phyloP scores from a whole-genome alignment of 2,329 filamentous ascomycete genomes.

The Herpotrichia juniperi region DNA sequence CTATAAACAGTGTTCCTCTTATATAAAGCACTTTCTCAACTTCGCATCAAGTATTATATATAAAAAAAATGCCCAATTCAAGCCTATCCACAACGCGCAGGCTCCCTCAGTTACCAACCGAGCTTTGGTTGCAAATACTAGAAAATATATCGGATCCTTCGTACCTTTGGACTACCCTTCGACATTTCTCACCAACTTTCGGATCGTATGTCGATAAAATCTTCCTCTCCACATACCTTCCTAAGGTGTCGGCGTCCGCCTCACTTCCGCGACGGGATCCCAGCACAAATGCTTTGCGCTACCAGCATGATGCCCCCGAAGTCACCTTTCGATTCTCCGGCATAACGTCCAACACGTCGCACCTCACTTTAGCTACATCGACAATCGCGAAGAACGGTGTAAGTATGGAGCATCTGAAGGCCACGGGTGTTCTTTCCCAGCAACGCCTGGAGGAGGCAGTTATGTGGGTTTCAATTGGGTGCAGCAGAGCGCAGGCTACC shows the following conservation, averaged over 20 bases:
- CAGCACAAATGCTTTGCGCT: conserved; percentile 16
- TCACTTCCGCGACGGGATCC: conserved; percentile 28
- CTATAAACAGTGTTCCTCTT: too few species aligned
- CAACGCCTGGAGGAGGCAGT: conserved; percentile 23
- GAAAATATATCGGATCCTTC: conserved; percentile 12
- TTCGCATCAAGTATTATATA: too few species aligned
- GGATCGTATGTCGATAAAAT: conserved; percentile 23
- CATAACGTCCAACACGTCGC: conserved; percentile 3
- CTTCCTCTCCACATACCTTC: conserved; percentile 22
- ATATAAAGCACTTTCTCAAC: too few species aligned
- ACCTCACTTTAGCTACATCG: conserved; percentile 17
- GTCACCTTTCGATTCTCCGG: conserved; percentile 15
- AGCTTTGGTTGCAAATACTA: conserved; percentile 26
- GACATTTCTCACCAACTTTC: conserved; percentile 19
- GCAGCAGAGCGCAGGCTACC: conserved; percentile 16
- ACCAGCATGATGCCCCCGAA: conserved; percentile 19
- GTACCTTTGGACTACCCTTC: conserved; percentile 26
- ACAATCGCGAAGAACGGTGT: conserved; percentile 5
- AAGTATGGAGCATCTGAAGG: conserved; percentile 20
- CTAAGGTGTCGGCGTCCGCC: conserved; percentile 14
- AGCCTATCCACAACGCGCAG: too few species aligned
- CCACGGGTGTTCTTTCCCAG: conserved; percentile 12
- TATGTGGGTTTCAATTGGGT: conserved; percentile 23
- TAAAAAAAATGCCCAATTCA: too few species aligned
- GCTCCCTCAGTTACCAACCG: conserved; percentile 13